A percentile compares a stretch with the other conserved stretches of the same genome.
These are phyloP conservation scores for Trichophyton simii DNA, from an alignment of 2,329 filamentous ascomycete genomes.

Conservation along the genomic window DNA sequence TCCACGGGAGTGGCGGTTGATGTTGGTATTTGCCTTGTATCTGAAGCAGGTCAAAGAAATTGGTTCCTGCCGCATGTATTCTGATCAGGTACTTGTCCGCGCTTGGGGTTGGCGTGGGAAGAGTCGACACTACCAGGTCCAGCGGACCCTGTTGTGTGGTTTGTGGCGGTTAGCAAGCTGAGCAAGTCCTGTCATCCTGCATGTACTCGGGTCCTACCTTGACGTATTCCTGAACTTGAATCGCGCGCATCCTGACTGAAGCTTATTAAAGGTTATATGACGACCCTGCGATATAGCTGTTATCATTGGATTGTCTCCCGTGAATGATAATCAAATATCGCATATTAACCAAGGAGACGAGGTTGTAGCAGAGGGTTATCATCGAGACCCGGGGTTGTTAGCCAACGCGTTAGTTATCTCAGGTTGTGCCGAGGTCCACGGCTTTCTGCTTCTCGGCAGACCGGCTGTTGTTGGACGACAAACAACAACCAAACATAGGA, in stretches of 20 bases:
- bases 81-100: constrained; percentile 71
- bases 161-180: background rate
- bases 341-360: too few relatives aligned
- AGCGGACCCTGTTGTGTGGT: constrained; percentile 50
- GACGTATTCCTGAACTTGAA: constrained; percentile 62
- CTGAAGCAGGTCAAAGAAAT: constrained; percentile 96
- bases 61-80: constrained; percentile 76
- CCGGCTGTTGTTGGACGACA: too few relatives aligned
- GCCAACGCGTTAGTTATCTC: background rate
- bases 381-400: background rate
- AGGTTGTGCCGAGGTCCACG: background rate
- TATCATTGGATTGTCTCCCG: background rate
- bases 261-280: background rate
- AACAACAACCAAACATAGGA: too few relatives aligned
- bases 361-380: background rate
- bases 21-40: constrained; percentile 92
- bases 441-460: background rate
- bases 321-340: background rate
- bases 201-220: constrained; percentile 39
- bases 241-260: constrained; percentile 53
- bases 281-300: background rate
- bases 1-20: constrained; percentile 79
- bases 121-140: constrained; percentile 61
- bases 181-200: background rate
- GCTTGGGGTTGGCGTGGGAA: constrained; percentile 61